Base-by-base conservation (phyloP, 768 basidiomycete genomes). In the Tremella mesenterica region DNA sequence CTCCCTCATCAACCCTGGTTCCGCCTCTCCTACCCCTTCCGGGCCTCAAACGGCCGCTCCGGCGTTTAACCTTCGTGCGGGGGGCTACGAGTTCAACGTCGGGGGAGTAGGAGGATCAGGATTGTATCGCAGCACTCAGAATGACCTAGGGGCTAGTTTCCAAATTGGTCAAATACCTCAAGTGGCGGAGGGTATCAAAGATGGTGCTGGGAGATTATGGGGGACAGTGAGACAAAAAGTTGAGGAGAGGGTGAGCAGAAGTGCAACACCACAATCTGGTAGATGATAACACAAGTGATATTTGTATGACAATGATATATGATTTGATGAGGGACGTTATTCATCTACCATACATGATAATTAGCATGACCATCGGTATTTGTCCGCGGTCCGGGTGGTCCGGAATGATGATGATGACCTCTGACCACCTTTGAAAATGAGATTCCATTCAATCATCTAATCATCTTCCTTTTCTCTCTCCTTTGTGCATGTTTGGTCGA, bases 81-180 rank as follows among this genome's bases (percentile, higher is more conserved):
- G 89, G 9, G 86, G 86, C 0, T 88, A 95, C 54, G 91, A 91
- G 68, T 82, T 95, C 38, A 89, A 85, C 59, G 79, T 95, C n/a
- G 90, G 90, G n/a, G 90, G 91, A 10, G 75, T 85, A 14, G 81
- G 79, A 30, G 85, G 85, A 7, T 81, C 84, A 1, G 90, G 91
- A 2, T 81, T 95, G 20, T 95, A 91, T 74, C 77, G 92, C 63
- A 82, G 86, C 27, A 83, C 81, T 63, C 83, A 81, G 23, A 44
- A 45, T 16, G 58, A 62, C 31, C 52, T 65, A 46, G 61, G 72
- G 46, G 64, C 66, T 20, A 65, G 52, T 55, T 53, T 74, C 46
- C 58, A 71, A 56, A 29, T 63, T 53, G 61, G 61, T 7, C 63
- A 60, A 60, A 52, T 56, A 61, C 50, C 52, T 34, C 64, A 63